phyloP scores from a whole-genome alignment of 768 basidiomycete genomes.

The Podaxis rugospora region DNA sequence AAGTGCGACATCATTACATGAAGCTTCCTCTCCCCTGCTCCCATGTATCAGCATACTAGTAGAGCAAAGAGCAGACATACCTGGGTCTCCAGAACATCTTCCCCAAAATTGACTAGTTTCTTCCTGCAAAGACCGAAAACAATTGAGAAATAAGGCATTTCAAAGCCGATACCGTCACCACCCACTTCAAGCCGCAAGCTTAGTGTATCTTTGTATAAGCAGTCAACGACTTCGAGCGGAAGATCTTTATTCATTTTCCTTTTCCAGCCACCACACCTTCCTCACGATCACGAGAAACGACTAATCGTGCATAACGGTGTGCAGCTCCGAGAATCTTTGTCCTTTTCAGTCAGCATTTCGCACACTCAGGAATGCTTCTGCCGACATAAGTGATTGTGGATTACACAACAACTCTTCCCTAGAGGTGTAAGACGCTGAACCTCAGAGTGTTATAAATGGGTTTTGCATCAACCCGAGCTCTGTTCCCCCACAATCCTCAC shows the following conservation, averaged over 20 bases:
- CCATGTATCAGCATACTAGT: neutral
- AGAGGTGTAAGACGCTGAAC: neutral
- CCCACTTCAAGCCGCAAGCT: neutral
- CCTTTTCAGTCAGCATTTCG: neutral
- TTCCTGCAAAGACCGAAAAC: neutral
- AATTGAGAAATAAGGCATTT: neutral
- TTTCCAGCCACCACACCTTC: neutral
- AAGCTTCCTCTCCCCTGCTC: too few relatives aligned
- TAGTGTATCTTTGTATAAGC: neutral
- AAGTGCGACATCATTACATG: too few relatives aligned
- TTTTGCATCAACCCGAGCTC: neutral
- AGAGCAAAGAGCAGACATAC: neutral
- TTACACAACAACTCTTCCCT: neutral
- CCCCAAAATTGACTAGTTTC: neutral
- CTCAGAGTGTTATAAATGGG: neutral
- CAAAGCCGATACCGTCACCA: too few relatives aligned
- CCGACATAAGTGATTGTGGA: neutral
- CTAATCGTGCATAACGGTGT: neutral
- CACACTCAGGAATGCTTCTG: neutral
- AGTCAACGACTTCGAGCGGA: neutral
- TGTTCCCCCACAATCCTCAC: neutral
- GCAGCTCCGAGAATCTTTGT: neutral
- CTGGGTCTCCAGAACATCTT: neutral
- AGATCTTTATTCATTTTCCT: constrained; percentile 6
- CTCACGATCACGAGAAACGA: neutral